Evolutionary conservation across 495 filamentous ascomycete genomes (phyloP).

Genomic region (Neurospora sublineolata): DNA sequence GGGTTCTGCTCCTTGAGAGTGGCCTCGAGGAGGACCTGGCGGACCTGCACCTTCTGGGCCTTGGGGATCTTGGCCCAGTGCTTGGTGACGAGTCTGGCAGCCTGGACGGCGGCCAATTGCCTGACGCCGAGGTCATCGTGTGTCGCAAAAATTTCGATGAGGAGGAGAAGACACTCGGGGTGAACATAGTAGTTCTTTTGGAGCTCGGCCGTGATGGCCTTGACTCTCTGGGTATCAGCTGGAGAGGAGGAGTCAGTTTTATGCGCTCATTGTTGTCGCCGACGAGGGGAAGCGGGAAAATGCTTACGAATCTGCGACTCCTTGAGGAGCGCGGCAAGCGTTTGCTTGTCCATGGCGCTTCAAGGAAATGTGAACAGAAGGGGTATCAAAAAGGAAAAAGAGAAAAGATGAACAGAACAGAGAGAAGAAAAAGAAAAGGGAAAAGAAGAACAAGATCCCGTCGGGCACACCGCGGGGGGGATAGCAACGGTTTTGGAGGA

Average conservation of each 20-base stretch:
- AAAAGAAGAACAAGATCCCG: neutral
- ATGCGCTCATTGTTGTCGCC: slow-evolving; percentile 5
- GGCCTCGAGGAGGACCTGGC: slow-evolving; percentile 68
- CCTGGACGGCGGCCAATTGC: slow-evolving; percentile 84
- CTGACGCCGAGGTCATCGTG: slow-evolving; percentile 61
- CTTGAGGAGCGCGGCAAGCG: slow-evolving; percentile 62
- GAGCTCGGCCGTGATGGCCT: slow-evolving; percentile 77
- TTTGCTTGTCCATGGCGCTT: slow-evolving; percentile 56
- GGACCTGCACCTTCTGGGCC: slow-evolving; percentile 57
- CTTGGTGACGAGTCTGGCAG: slow-evolving; percentile 66
- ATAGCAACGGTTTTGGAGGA: neutral
- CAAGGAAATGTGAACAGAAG: slow-evolving; percentile 5
- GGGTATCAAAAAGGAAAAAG: slow-evolving; percentile 19
- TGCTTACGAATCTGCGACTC: slow-evolving; percentile 63
- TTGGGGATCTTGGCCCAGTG: slow-evolving; percentile 63
- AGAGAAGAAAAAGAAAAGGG: slow-evolving; percentile 1
- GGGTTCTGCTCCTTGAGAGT: slow-evolving; percentile 65
- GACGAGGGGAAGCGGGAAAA: slow-evolving; percentile 9
- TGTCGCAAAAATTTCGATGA: slow-evolving; percentile 73
- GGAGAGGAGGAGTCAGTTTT: slow-evolving; percentile 1
- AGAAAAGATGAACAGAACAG: slow-evolving; percentile 1
- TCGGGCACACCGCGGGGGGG: neutral
- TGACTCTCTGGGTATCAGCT: slow-evolving; percentile 74
- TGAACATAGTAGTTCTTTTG: slow-evolving; percentile 86
- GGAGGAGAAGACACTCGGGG: slow-evolving; percentile 66